Conservation (phyloP, 768 basidiomycete genomes). For the Crucibulum laeve region DNA sequence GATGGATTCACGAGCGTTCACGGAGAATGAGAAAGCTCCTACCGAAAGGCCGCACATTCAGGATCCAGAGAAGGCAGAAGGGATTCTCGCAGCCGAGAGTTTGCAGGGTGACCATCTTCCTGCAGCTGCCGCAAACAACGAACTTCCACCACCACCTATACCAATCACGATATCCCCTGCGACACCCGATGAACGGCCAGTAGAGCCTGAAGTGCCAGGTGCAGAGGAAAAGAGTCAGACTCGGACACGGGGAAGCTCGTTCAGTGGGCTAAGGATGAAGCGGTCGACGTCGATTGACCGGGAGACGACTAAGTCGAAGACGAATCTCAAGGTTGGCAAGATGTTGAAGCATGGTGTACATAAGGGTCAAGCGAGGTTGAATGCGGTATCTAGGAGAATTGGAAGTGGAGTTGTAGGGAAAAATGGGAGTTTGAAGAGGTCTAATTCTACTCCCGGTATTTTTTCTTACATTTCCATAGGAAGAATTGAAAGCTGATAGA, state of each 20-base stretch:
- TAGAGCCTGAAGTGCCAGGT: conserved; percentile 8
- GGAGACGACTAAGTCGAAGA: conserved; percentile 61
- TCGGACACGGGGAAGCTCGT: conserved; percentile 11
- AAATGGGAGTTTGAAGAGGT: conserved; percentile 50
- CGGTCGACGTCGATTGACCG: conserved; percentile 36
- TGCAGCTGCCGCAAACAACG: not conserved
- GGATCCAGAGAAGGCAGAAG: too few species aligned
- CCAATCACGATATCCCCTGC: conserved; percentile 64
- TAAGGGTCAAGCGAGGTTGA: conserved; percentile 67
- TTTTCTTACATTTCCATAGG: not conserved
- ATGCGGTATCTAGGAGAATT: conserved; percentile 73
- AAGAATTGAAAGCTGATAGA: not conserved
- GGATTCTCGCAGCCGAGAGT: too few species aligned
- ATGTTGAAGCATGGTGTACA: conserved; percentile 72
- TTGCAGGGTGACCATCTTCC: too few species aligned
- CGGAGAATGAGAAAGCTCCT: too few species aligned
- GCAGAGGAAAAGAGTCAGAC: conserved; percentile 10
- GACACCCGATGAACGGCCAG: conserved; percentile 35
- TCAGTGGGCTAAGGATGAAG: conserved; percentile 15
- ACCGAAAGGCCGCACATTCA: too few species aligned
- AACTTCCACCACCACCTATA: conserved; percentile 22
- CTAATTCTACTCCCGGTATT: conserved; percentile 67
- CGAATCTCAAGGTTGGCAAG: conserved; percentile 59
- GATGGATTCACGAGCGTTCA: too few species aligned
- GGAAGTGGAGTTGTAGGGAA: conserved; percentile 59